These are phyloP conservation scores for Talaromyces amestolkiae DNA, from an alignment of 2,329 filamentous ascomycete genomes.

Conservation along the genomic window DNA sequence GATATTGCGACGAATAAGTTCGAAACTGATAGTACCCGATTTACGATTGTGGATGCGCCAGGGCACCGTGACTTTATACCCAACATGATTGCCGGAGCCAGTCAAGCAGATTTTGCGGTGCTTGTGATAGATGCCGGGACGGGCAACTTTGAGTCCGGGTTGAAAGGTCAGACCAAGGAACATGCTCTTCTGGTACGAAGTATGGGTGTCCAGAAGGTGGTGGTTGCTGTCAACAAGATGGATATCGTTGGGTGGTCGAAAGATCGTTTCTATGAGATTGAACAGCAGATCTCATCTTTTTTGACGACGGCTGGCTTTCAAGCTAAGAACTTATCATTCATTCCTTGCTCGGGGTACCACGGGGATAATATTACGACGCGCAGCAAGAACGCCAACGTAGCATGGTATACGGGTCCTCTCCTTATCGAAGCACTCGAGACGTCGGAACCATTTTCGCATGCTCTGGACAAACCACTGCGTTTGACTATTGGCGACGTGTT, in stretches of 20 bases:
- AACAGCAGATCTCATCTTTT: conserved; percentile 78
- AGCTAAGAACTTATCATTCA: conserved; percentile 74
- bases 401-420: conserved; percentile 79
- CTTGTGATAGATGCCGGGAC: conserved; percentile 88
- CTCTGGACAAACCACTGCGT: conserved; percentile 74
- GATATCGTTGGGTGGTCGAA: conserved; percentile 82
- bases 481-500: conserved; percentile 88
- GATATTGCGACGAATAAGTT: conserved; percentile 96
- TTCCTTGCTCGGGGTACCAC: conserved; percentile 84
- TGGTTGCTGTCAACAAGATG: conserved; percentile 94
- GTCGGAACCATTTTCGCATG: conserved; percentile 69
- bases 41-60: conserved; percentile 93
- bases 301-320: conserved; percentile 79
- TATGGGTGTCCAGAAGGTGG: conserved; percentile 81
- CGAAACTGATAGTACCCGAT: conserved; percentile 79
- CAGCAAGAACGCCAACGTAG: conserved; percentile 49
- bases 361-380: conserved; percentile 75
- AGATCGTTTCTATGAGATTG: conserved; percentile 79
- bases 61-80: conserved; percentile 95
- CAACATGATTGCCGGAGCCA: conserved; percentile 97
- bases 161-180: conserved; percentile 91
- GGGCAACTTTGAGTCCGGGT: conserved; percentile 87
- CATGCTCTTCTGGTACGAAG: conserved; percentile 87
- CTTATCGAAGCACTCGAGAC: conserved; percentile 80
- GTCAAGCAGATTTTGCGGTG: conserved; percentile 92